Base-by-base conservation (phyloP, 108 stramenopile genomes). In the Fistulifera pelliculosa region DNA sequence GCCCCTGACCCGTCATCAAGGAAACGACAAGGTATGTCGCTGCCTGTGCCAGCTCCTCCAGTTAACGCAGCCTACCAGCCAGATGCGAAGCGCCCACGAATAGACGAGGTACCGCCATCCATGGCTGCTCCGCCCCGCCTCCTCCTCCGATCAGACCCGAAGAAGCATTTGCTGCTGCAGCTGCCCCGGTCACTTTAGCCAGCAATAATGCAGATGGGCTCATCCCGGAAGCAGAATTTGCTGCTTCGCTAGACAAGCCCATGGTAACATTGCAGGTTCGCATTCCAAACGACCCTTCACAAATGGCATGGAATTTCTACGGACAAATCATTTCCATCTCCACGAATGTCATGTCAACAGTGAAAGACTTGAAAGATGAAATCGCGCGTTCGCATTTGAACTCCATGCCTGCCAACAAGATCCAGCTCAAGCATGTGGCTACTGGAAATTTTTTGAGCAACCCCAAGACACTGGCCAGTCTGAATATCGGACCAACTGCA, bases 401-500 rank as follows among this genome's bases (percentile, higher is more conserved):
- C 44, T 77, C 66, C 16, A 94, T 94, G 84, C 85, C 85, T 7
- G 56, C 65, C 41, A 94, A 94, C 65, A 94, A 94, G 47, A 83
- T 87, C 61, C 86, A 90, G 64, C 60, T 94, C 41, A 87, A 80
- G 63, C 6, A 45, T 23, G 18, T 31, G 7, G 47, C 65, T 8
- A 61, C 52, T 7, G 54, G 56, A 38, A 82, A 75, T 5, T 94
- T 90, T 50, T 59, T 86, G 61, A 87, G 83, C 42, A 78, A 88
- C 61, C 69, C 47, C 18, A 24, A 66, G 3, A 72, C 74, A 13
- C 59, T 93, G 53, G 90, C 81, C 4, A 60, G 74, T 55, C 58
- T 86, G 24, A 86, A 86, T 49, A 69, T 86, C 19, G 85, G 85
- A 18, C 85, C 90, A 21, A 72, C 71, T 7, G 73, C 67, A 17